A percentile compares a stretch with the other conserved stretches of the same genome.
Conservation (phyloP, 495 filamentous ascomycete species). For the Talaromyces wortmannii region DNA sequence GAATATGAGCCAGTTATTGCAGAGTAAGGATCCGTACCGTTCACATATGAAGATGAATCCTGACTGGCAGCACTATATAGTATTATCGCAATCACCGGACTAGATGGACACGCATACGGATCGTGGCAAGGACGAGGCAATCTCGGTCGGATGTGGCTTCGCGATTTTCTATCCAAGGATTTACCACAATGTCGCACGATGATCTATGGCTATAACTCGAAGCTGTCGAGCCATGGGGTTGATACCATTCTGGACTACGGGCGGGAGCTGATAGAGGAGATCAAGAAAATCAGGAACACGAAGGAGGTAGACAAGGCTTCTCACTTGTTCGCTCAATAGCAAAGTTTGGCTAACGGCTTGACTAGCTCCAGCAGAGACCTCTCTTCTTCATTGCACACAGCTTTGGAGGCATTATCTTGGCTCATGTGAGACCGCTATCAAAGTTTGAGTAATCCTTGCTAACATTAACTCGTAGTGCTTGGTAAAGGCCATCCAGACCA, state of each 20-base stretch:
- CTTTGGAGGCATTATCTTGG: constrained; percentile 22
- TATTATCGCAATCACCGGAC: too few species aligned
- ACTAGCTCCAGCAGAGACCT: constrained; percentile 11
- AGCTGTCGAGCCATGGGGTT: constrained; percentile 13
- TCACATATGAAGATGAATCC: too few species aligned
- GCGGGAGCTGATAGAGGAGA: constrained; percentile 13
- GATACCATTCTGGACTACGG: constrained; percentile 16
- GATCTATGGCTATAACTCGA: constrained; percentile 31
- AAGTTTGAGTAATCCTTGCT: background rate
- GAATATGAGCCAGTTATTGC: too few species aligned
- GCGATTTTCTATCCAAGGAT: constrained; percentile 26
- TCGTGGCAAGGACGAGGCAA: constrained; percentile 24
- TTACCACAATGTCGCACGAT: constrained; percentile 18
- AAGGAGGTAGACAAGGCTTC: too few species aligned
- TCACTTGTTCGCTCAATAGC: too few species aligned
- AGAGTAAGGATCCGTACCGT: too few species aligned
- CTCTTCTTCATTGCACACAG: constrained; percentile 25
- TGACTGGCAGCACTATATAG: too few species aligned
- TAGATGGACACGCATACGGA: constrained; percentile 16
- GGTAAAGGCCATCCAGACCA: constrained; percentile 16
- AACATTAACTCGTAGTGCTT: constrained; percentile 13
- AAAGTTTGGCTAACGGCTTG: constrained; percentile 4
- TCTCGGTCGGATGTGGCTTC: constrained; percentile 25
- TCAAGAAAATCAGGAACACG: constrained; percentile 12
- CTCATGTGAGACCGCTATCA: constrained; percentile 13